A percentile compares a stretch with the other conserved stretches of the same genome.
These are phyloP conservation scores for Monosporascus sp. DNA, from an alignment of 2,329 filamentous ascomycete genomes.

Conservation along the genomic window DNA sequence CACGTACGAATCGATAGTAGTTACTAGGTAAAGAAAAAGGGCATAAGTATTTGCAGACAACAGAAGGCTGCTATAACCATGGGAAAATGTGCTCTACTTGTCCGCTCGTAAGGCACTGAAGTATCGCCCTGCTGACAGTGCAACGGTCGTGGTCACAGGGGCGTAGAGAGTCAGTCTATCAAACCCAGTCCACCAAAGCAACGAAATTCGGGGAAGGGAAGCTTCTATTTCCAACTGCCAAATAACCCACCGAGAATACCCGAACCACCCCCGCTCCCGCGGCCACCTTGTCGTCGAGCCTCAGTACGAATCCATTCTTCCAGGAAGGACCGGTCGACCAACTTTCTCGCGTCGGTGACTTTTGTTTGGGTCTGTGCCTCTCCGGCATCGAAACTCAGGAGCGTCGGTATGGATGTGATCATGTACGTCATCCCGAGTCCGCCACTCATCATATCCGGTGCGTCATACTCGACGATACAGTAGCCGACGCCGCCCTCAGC, in stretches of 20 bases:
- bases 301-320: slow-evolving; percentile 49
- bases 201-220: neutral
- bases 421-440: slow-evolving; percentile 48
- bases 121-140: neutral
- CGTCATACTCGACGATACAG: slow-evolving; percentile 50
- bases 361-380: slow-evolving; percentile 45
- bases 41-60: neutral
- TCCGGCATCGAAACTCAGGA: slow-evolving; percentile 52
- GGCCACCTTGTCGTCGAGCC: slow-evolving; percentile 40
- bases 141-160: too few relatives aligned
- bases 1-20: neutral
- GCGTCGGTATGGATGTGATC: slow-evolving; percentile 52
- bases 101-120: too few relatives aligned
- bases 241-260: slow-evolving; percentile 25
- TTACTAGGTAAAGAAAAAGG: neutral
- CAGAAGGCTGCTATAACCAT: too few relatives aligned
- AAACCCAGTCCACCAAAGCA: too few relatives aligned
- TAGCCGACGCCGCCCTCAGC: slow-evolving; percentile 50
- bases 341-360: slow-evolving; percentile 41
- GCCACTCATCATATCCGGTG: slow-evolving; percentile 48
- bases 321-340: slow-evolving; percentile 45
- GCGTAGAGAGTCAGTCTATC: too few relatives aligned
- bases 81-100: too few relatives aligned
- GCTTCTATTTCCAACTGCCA: slow-evolving; percentile 18
- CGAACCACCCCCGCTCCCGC: slow-evolving; percentile 30